Evolutionary conservation across 2,329 filamentous ascomycete species (phyloP), one percentile per base, ranked within the genome.

Genomic region (Stromatinia cepivora): DNA sequence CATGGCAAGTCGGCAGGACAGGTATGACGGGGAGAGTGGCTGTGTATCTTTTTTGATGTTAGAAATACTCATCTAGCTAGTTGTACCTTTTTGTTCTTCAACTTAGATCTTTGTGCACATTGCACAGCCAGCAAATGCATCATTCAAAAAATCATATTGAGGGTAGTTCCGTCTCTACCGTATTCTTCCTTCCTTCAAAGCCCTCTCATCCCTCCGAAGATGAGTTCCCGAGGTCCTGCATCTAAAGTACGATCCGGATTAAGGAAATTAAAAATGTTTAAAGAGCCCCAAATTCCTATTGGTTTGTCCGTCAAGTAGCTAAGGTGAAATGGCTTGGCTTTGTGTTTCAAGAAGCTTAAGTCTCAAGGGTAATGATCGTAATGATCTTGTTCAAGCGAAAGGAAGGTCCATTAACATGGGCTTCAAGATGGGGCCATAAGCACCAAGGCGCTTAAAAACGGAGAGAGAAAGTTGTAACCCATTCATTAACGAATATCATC

Each of bases 361-460:
- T 48, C 52, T 66, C 39, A 28, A 25, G 9, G 15, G 52, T 45
- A 66, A 20, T n/a, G 25, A 34, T 15, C 17, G 58, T 45, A 17
- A 22, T 66, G 64, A 39, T 36, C n/a, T 59, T 57, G 34, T 31
- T 45, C 52, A 66, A 59, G 36, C 53, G 53, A 66, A 57, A 66
- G 45, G 52, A 66, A 36, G 39, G 53, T n/a, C 52, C 8, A 31
- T 66, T 36, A 25, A 15, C 13, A 66, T 46, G 50, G 39, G 52
- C 28, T 46, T 36, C 64, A 63, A 28, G 39, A 59, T 66, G 39
- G 53, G 39, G 42, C n/a, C n/a, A 45, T 11, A 59, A 57, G 52
- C 52, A 56, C 28, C 20, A 48, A 22, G 52, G 64, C 64, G 64
- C 64, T 46, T 66, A 66, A 59, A 39, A 31, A 25, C 22, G 28